Percentiles rank a stretch among this genome's conserved stretches.
Evolutionary conservation across 1,139 yeast species (phyloP).

Genomic region (Geotrichum fermentans): DNA sequence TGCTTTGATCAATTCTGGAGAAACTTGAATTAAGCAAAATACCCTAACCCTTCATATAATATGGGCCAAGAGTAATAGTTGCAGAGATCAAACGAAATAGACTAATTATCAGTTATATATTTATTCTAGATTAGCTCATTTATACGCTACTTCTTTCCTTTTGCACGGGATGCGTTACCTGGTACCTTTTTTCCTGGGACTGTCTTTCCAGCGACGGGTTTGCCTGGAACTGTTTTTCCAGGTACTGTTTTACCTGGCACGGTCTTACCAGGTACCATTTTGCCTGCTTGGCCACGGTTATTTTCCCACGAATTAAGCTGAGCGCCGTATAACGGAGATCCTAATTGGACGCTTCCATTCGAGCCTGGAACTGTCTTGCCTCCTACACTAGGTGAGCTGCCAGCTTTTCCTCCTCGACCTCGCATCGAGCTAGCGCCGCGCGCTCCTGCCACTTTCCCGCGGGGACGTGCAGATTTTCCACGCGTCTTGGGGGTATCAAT

Average conservation of each 20-base stretch:
- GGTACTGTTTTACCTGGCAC: conserved; percentile 19
- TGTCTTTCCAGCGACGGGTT: conserved; percentile 22
- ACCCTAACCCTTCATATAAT: too few species aligned
- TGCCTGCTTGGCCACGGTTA: not conserved
- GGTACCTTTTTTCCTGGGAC: conserved; percentile 20
- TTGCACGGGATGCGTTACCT: too few species aligned
- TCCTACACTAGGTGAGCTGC: conserved; percentile 2
- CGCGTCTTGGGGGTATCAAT: conserved; percentile 6
- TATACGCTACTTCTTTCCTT: too few species aligned
- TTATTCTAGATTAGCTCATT: too few species aligned
- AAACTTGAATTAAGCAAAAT: too few species aligned
- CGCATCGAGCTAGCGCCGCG: conserved; percentile 12
- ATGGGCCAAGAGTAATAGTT: too few species aligned
- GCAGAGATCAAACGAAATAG: too few species aligned
- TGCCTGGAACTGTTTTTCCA: conserved; percentile 21
- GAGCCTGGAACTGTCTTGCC: conserved; percentile 14
- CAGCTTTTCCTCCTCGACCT: conserved; percentile 10
- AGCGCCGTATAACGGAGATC: not conserved
- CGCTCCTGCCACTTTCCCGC: conserved; percentile 5
- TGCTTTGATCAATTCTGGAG: not conserved
- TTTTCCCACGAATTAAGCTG: too few species aligned
- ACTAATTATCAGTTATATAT: too few species aligned
- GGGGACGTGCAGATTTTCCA: conserved; percentile 10
- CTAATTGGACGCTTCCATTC: conserved; percentile 1
- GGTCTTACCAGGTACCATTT: not conserved